Percentiles rank a stretch among this genome's conserved stretches.
Conservation (phyloP, 2,329 filamentous ascomycete species). For the Aspergillus puulaauensis region DNA sequence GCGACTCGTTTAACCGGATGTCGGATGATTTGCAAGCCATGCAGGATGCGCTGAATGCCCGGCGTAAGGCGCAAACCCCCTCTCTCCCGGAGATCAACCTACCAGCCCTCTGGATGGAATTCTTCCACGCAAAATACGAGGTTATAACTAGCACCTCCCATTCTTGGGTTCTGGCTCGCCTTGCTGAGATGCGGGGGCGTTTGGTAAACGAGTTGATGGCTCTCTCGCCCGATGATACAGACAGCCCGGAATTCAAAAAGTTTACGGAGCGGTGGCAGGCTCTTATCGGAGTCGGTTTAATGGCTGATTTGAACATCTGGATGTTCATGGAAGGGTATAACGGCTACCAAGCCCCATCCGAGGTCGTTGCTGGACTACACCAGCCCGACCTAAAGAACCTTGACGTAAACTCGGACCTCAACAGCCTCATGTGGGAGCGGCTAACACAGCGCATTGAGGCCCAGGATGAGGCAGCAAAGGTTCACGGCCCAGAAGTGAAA, state of each 20-base stretch:
- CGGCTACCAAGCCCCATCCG: slow-evolving; percentile 1
- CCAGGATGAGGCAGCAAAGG: background rate
- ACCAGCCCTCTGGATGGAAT: slow-evolving; percentile 22
- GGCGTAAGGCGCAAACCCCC: background rate
- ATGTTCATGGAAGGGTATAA: slow-evolving; percentile 27
- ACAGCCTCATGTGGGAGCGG: background rate
- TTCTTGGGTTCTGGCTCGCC: slow-evolving; percentile 21
- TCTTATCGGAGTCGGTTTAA: slow-evolving; percentile 11
- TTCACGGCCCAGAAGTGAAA: background rate
- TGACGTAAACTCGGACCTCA: background rate
- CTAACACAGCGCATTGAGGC: background rate
- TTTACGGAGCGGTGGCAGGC: slow-evolving; percentile 7
- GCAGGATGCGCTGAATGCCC: slow-evolving; percentile 18
- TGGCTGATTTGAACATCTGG: slow-evolving; percentile 23
- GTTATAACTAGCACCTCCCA: slow-evolving; percentile 25
- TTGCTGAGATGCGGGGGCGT: slow-evolving; percentile 14
- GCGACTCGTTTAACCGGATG: slow-evolving; percentile 26
- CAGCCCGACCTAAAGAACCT: background rate
- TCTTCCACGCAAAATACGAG: slow-evolving; percentile 21
- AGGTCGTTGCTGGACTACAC: background rate
- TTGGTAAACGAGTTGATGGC: slow-evolving; percentile 3
- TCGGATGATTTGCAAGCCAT: slow-evolving; percentile 16
- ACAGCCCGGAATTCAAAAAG: background rate
- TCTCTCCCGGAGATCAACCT: slow-evolving; percentile 12
- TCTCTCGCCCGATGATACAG: background rate